A percentile compares a stretch with the other conserved stretches of the same genome.
phyloP scores from a whole-genome alignment of 805 yeast genomes.

The Kazachstania kunashirensis region DNA sequence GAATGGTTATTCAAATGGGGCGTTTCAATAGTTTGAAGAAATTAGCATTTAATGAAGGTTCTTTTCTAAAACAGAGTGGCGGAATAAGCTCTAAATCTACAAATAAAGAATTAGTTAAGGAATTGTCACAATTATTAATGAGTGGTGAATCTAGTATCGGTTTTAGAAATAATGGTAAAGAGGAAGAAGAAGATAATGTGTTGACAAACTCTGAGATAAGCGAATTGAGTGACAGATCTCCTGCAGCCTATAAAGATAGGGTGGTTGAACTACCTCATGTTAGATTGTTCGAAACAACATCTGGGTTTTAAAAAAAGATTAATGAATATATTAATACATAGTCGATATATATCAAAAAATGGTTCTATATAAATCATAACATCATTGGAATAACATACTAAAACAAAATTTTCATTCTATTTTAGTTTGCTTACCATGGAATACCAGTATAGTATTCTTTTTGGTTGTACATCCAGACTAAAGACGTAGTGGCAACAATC shows the following conservation, averaged over 20 bases:
- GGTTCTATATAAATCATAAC: too few species aligned
- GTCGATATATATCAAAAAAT: too few species aligned
- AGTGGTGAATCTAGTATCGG: constrained; percentile 34
- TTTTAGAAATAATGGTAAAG: constrained; percentile 15
- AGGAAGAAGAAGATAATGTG: constrained; percentile 17
- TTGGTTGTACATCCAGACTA: constrained; percentile 72
- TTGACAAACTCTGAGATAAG: constrained; percentile 36
- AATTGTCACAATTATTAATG: constrained; percentile 34
- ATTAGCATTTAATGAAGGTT: constrained; percentile 28
- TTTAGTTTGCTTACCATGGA: constrained; percentile 6
- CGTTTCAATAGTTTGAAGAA: constrained; percentile 38
- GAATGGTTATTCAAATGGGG: constrained; percentile 62
- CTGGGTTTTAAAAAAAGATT: constrained; percentile 19
- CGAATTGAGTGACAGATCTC: constrained; percentile 42
- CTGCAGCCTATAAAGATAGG: constrained; percentile 32
- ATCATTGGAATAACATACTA: too few species aligned
- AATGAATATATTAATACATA: too few species aligned
- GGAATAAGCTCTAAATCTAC: constrained; percentile 16
- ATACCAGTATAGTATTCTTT: constrained; percentile 49
- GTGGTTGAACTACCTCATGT: constrained; percentile 28
- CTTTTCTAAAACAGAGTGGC: constrained; percentile 15
- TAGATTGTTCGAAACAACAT: constrained; percentile 32
- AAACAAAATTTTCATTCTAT: too few species aligned
- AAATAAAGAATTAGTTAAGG: constrained; percentile 31
- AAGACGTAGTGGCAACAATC: constrained; percentile 63